Conservation (phyloP, 2,329 filamentous ascomycete species). For the Simplicillium sp. region DNA sequence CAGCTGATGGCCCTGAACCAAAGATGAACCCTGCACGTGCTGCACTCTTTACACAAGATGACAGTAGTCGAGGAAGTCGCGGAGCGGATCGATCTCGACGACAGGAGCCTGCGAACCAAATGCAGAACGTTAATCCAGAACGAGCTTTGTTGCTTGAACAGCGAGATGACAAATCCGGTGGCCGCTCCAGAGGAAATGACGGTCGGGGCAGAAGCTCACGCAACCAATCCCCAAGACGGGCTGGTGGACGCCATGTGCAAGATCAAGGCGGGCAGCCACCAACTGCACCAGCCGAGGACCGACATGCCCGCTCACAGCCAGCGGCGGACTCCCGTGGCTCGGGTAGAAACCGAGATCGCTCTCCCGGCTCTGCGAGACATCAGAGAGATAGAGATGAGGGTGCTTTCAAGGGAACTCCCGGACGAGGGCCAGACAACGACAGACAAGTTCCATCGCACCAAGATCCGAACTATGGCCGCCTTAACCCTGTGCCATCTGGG, state of each 20-base stretch:
- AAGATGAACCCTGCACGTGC: slow-evolving; percentile 47
- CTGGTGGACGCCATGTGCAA: slow-evolving; percentile 17
- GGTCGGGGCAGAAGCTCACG: slow-evolving; percentile 29
- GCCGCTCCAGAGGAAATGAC: slow-evolving; percentile 32
- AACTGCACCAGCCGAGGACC: slow-evolving; percentile 35
- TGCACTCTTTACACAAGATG: slow-evolving; percentile 33
- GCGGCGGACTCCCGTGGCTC: slow-evolving; percentile 20
- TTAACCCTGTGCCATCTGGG: slow-evolving; percentile 41
- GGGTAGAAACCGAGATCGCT: slow-evolving; percentile 22
- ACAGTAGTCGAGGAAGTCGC: slow-evolving; percentile 13
- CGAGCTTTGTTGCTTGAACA: slow-evolving; percentile 36
- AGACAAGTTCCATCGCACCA: slow-evolving; percentile 32
- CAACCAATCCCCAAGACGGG: slow-evolving; percentile 40
- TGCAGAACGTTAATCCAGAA: slow-evolving; percentile 36
- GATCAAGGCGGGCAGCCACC: slow-evolving; percentile 14
- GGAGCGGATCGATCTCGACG: slow-evolving; percentile 21
- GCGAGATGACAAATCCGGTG: slow-evolving; percentile 19
- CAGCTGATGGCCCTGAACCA: slow-evolving; percentile 27
- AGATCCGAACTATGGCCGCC: slow-evolving; percentile 53
- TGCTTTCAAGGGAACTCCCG: slow-evolving; percentile 24
- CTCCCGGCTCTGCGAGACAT: slow-evolving; percentile 15
- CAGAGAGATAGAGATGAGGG: slow-evolving; percentile 31
- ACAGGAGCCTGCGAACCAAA: slow-evolving; percentile 15
- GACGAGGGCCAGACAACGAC: slow-evolving; percentile 35
- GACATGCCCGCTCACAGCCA: slow-evolving; percentile 29